Base-by-base conservation (phyloP, 768 basidiomycete species). In the Rhodotorula taiwanensis region DNA sequence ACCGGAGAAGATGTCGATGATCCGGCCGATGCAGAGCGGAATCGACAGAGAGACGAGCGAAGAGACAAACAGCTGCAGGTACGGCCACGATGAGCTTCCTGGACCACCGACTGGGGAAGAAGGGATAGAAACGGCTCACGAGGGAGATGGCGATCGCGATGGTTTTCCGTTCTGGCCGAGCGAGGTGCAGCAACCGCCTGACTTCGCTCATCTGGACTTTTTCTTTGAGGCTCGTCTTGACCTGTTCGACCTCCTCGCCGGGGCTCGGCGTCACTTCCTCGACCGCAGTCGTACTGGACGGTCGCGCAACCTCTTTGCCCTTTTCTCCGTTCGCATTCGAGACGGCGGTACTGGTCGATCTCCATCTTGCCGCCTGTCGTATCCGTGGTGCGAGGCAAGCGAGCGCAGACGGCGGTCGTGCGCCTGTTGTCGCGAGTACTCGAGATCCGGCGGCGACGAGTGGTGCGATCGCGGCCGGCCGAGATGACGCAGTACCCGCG, bases 11-110 rank as follows among this genome's bases (percentile, higher is more conserved):
- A 87, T 91, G 77, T 97, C 93, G 65, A 99, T 95, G 55, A 98
- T 79, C 74, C 84, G 88, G 15, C 94, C 94, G 71, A 97, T 86
- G 2, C 91, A 91, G 70, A 95, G 83, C 0, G 94, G 94, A 18
- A 98, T 82, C 67, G 86, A 87, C 85, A 97, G 87, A 6, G 89
- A 88, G 27, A 99, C 88, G 5, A 86, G 79, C 14, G 90, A 89
- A 0, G 92, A 94, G n/a, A 90, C 80, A 21, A 93, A 75, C 13
- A 97, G 80, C 66, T 94, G 77, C 1, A 9, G n/a, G n/a, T n/a
- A n/a, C n/a, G n/a, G n/a, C n/a, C n/a, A n/a, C n/a, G 9, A 50
- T 10, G 31, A 28, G 6, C n/a, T n/a, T n/a, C n/a, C n/a, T n/a
- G n/a, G n/a, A n/a, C n/a, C n/a, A n/a, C n/a, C n/a, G n/a, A n/a